Evolutionary conservation across 768 basidiomycete species (phyloP), one percentile per base, ranked within the genome.

Genomic region (Ephemerocybe angulata): DNA sequence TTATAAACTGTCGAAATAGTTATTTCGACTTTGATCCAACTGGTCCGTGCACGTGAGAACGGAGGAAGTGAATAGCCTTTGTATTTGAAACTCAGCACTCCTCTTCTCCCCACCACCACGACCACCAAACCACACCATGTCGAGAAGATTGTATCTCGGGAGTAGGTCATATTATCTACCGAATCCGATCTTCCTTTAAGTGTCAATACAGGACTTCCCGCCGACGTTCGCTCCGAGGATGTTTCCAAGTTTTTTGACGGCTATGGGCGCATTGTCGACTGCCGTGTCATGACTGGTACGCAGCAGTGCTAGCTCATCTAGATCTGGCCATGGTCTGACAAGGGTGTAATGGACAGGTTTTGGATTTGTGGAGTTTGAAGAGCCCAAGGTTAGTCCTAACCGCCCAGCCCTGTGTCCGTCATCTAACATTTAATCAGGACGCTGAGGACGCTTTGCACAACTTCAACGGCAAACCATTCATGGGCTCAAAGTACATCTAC

Each of bases 341-440:
- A 15, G 12, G 15, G 19, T 13, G 12, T 46, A 11, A 12, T 28
- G 12, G 4, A 13, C 25, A 92, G 92, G 92, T 11, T 99, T 97
- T 64, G 97, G 94, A 53, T 99, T 99, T 68, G 85, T 98, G 61
- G 96, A 98, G 71, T 98, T 97, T 65, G 96, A 96, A 69, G 89
- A 77, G 63, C 70, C 87, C 19, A 86, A 88, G 74, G 93, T 84
- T 67, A 51, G 70, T 57, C 4, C 4, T 44, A 48, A 28, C 53
- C 19, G 44, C 25, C 28, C 47, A 10, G 41, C 22, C 15, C 42
- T 11, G 3, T 56, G 7, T 25, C 48, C n/a, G 46, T 25, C 2
- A 21, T 43, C 51, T 64, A 58, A 57, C 63, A 4, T 41, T 56
- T 56, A 52, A 41, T 24, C 59, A 95, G 89, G 97, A 99, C 61